A percentile compares a stretch with the other conserved stretches of the same genome.
These are phyloP conservation scores for Penicillium capsulatum DNA, from an alignment of 2,329 filamentous ascomycete species.

Conservation along the genomic window DNA sequence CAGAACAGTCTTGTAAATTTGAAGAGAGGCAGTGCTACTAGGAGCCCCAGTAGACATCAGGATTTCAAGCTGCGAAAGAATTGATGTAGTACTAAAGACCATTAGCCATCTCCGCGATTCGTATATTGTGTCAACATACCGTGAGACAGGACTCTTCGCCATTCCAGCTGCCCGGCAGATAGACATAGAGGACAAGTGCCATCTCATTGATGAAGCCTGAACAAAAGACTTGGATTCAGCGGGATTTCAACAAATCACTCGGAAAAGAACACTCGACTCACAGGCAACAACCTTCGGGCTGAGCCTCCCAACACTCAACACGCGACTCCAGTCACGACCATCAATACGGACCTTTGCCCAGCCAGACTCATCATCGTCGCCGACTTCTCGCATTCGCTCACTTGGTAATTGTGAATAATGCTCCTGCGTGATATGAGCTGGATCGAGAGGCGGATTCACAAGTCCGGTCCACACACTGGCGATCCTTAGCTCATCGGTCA, in stretches of 20 bases:
- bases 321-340: slow-evolving; percentile 87
- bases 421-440: slow-evolving; percentile 63
- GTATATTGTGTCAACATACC: slow-evolving; percentile 27
- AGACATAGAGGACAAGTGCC: slow-evolving; percentile 46
- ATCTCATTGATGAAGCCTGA: slow-evolving; percentile 46
- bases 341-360: slow-evolving; percentile 92
- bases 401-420: slow-evolving; percentile 73
- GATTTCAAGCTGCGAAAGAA: slow-evolving; percentile 38
- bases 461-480: slow-evolving; percentile 81
- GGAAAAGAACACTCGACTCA: slow-evolving; percentile 36
- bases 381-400: slow-evolving; percentile 64
- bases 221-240: background rate
- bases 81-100: slow-evolving; percentile 43
- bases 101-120: background rate
- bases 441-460: slow-evolving; percentile 82
- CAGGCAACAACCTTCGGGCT: slow-evolving; percentile 92
- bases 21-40: no score
- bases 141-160: slow-evolving; percentile 46
- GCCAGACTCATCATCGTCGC: slow-evolving; percentile 67
- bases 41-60: background rate
- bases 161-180: slow-evolving; percentile 40
- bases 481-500: slow-evolving; percentile 79
- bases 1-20: no score
- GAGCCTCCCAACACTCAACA: slow-evolving; percentile 85
- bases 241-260: no score